phyloP scores from a whole-genome alignment of 371 early-diverging fungal genomes.

The Mucor lusitanicus region DNA sequence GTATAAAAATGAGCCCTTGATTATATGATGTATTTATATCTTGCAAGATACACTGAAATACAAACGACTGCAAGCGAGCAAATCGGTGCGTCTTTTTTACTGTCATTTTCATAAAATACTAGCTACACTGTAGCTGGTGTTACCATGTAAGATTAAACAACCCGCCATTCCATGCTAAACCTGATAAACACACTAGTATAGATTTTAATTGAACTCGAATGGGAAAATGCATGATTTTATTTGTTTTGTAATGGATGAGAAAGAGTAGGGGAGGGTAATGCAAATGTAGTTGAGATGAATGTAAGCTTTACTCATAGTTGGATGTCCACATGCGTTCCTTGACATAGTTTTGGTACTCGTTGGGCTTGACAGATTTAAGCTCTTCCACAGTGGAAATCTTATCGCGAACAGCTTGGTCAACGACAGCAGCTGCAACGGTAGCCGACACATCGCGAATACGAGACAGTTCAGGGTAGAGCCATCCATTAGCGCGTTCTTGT shows the following conservation, averaged over 20 bases:
- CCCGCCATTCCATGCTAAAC: not conserved
- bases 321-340: constrained; percentile 53
- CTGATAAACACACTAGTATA: not conserved
- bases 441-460: constrained; percentile 85
- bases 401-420: constrained; percentile 67
- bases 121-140: no score
- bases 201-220: not conserved
- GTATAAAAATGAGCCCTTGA: not conserved
- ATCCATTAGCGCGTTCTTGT: constrained; percentile 65
- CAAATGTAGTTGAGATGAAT: not conserved
- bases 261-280: not conserved
- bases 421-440: constrained; percentile 77
- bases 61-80: no score
- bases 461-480: constrained; percentile 79
- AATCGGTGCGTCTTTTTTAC: not conserved
- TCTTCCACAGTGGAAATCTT: constrained; percentile 46
- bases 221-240: not conserved
- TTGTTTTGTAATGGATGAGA: not conserved
- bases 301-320: not conserved
- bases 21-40: not conserved
- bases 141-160: not conserved
- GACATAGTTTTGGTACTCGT: constrained; percentile 37
- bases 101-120: not conserved
- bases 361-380: constrained; percentile 24
- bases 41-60: not conserved